These are phyloP conservation scores for Penicillium cataractarum DNA, from an alignment of 495 filamentous ascomycete species.

Conservation along the genomic window DNA sequence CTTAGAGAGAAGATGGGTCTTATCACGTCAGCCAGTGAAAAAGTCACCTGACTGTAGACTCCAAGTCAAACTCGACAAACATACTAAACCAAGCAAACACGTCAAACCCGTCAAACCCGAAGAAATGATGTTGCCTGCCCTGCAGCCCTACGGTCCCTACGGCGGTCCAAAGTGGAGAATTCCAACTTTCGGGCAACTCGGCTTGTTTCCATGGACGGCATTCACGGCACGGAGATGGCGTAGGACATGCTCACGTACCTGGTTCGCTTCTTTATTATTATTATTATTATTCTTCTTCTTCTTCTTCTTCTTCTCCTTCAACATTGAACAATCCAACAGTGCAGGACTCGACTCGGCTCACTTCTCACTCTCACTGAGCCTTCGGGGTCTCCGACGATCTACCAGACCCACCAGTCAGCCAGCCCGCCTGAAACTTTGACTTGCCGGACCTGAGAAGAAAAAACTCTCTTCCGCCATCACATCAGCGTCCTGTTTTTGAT, in stretches of 20 bases:
- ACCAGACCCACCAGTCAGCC: conserved; percentile 20
- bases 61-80: neutral
- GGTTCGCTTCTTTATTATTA: no score
- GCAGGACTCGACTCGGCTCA: no score
- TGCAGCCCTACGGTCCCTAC: conserved; percentile 27
- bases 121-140: conserved; percentile 12
- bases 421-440: conserved; percentile 2
- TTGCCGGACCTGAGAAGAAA: neutral
- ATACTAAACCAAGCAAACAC: neutral
- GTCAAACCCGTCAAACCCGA: neutral
- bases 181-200: neutral
- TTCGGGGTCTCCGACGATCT: conserved; percentile 1
- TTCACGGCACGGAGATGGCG: neutral
- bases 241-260: neutral
- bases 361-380: no score
- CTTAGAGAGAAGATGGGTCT: neutral
- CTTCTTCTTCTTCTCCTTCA: neutral
- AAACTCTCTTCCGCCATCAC: neutral
- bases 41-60: neutral
- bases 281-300: neutral
- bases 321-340: no score
- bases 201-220: conserved; percentile 2
- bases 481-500: neutral
- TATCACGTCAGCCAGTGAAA: neutral
- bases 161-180: conserved; percentile 9